Evolutionary conservation across 78 protist species (phyloP).

Genomic region (Chrysochromulina parva): DNA sequence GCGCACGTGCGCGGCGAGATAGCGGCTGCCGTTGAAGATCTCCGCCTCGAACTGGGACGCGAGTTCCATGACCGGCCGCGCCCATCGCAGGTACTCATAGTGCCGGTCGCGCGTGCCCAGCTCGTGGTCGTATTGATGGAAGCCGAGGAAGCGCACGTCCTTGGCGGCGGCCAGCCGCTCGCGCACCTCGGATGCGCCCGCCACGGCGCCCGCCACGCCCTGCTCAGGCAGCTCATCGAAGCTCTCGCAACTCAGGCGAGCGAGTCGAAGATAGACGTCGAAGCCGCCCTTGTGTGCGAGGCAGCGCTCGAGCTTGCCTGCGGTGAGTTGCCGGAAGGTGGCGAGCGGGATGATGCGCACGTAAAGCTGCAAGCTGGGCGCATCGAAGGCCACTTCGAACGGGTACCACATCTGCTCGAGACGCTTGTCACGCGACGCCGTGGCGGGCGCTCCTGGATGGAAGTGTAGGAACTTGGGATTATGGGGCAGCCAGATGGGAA

Average conservation of each 20-base stretch:
- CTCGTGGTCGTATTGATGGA: neutral
- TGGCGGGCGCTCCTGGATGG: neutral
- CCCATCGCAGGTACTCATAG: neutral
- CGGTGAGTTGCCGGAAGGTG: neutral
- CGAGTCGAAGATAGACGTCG: neutral
- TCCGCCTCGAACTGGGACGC: neutral
- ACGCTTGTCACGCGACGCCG: neutral
- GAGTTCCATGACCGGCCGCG: neutral
- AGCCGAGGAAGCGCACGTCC: neutral
- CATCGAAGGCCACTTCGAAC: neutral
- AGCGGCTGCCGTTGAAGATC: neutral
- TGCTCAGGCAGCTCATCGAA: too few relatives aligned
- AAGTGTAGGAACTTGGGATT: constrained; percentile 9
- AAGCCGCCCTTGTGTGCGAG: neutral
- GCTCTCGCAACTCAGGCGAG: too few relatives aligned
- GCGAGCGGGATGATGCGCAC: neutral
- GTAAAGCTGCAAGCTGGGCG: neutral
- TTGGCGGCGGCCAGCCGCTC: too few relatives aligned
- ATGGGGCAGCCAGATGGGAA: constrained; percentile 16
- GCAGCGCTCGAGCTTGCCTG: neutral
- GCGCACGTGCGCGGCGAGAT: neutral
- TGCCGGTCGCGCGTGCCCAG: neutral
- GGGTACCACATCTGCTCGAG: neutral
- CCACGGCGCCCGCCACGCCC: too few relatives aligned
- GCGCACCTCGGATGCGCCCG: too few relatives aligned